Base-by-base conservation (phyloP, 768 basidiomycete genomes). In the Suillus hirtellus region DNA sequence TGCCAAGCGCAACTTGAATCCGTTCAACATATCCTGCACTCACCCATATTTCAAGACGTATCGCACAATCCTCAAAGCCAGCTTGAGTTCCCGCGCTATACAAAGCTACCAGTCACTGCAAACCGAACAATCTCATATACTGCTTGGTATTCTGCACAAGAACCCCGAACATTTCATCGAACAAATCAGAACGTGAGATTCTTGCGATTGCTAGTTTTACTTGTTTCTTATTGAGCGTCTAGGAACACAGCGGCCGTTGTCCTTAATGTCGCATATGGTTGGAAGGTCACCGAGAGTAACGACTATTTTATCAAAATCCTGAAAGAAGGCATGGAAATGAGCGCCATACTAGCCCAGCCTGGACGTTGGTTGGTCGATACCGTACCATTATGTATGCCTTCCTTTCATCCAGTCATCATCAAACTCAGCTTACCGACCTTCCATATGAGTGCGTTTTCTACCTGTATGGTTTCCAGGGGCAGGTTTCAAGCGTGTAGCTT, bases 381-480 rank as follows among this genome's bases (percentile, higher is more conserved):
- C 15, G 40, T 40, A 27, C 55, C 55, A 40, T 27, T 9, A 24
- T 40, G 55, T 56, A 40, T 4, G 55, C 17, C 15, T 17, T 40
- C 37, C 38, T 56, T 38, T 17, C 17, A 56, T 10, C 9, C 1
- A 7, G 15, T 55, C 5, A n/a, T 53, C 9, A 19, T 34, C 11
- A 56, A 19, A 38, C 38, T 56, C 2, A 40, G 24, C 35, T 24
- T 40, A 15, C 15, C 24, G 40, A 56, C 53, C 54, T 38, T 21
- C 9, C 7, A 40, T 31, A 31, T 27, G 8, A 40, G 55, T 56
- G 40, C 55, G 55, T 56, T 56, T 56, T 27, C 42, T 71, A 12
- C 71, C 71, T 0, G 65, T 65, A 2, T 71, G 70, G 71, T 12
- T 70, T 15, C 71, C 71, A 9, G 65, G 69, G 17, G 69, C 67